phyloP scores from a whole-genome alignment of 768 basidiomycete genomes.

The Lactifluus volemus region DNA sequence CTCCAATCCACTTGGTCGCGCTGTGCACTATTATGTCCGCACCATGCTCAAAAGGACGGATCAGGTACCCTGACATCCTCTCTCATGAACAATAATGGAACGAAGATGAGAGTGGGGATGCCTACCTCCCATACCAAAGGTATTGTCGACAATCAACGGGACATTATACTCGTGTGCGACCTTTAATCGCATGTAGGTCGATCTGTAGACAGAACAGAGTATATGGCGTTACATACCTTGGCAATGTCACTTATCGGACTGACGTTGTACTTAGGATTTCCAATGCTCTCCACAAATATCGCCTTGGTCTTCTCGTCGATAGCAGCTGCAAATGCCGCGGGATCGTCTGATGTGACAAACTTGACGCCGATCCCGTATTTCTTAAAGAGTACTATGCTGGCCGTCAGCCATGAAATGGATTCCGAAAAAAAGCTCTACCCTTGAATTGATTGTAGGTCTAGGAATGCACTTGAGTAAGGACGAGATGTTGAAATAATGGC shows the following conservation, averaged over 20 bases:
- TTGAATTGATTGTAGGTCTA: slow-evolving; percentile 71
- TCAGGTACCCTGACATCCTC: slow-evolving; percentile 38
- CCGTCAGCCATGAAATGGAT: neutral
- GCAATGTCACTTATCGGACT: slow-evolving; percentile 60
- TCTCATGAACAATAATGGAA: neutral
- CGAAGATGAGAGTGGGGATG: slow-evolving; percentile 20
- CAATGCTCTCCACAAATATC: slow-evolving; percentile 66
- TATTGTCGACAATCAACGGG: slow-evolving; percentile 76
- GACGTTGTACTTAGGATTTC: slow-evolving; percentile 66
- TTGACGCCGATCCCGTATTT: slow-evolving; percentile 56
- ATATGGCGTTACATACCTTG: slow-evolving; percentile 34
- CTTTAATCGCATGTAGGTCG: slow-evolving; percentile 25
- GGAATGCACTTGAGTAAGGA: too few species aligned
- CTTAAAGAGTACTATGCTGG: slow-evolving; percentile 48
- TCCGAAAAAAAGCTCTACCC: slow-evolving; percentile 26
- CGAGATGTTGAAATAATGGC: neutral
- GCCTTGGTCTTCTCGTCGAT: slow-evolving; percentile 77
- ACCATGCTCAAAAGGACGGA: slow-evolving; percentile 61
- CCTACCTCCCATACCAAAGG: slow-evolving; percentile 59
- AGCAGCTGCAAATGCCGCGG: slow-evolving; percentile 50
- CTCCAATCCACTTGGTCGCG: slow-evolving; percentile 81
- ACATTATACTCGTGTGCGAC: slow-evolving; percentile 64
- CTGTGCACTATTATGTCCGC: slow-evolving; percentile 77
- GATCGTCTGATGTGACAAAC: slow-evolving; percentile 49
- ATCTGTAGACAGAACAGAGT: neutral